Evolutionary conservation across 768 basidiomycete genomes (phyloP).

Genomic region (Hygrocybe punicea): DNA sequence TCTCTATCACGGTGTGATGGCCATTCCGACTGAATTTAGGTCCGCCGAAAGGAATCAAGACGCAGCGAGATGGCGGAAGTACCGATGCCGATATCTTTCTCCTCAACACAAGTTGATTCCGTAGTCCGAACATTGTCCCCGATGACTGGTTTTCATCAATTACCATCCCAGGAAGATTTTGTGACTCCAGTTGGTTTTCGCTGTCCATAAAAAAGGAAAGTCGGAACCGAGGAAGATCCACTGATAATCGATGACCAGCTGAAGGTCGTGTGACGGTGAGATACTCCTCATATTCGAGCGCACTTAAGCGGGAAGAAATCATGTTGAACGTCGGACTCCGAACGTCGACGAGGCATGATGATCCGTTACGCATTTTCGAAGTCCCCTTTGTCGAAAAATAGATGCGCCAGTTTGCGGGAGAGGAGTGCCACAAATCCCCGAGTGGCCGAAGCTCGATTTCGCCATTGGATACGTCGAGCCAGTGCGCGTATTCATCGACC

Average conservation of each 20-base stretch:
- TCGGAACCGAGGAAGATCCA: slow-evolving; percentile 39
- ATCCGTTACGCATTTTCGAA: slow-evolving; percentile 11
- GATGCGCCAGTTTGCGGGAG: slow-evolving; percentile 30
- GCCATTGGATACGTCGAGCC: slow-evolving; percentile 27
- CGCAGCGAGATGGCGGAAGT: slow-evolving; percentile 23
- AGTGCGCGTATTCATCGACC: slow-evolving; percentile 31
- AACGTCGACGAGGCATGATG: slow-evolving; percentile 22
- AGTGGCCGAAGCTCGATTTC: slow-evolving; percentile 34
- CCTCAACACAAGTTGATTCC: slow-evolving; percentile 39
- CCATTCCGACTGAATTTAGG: slow-evolving; percentile 16
- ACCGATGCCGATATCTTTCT: slow-evolving; percentile 12
- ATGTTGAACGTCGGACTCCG: slow-evolving; percentile 22
- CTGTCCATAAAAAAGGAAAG: slow-evolving; percentile 40
- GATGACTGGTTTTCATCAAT: slow-evolving; percentile 41
- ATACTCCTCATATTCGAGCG: slow-evolving; percentile 18
- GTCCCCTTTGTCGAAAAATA: slow-evolving; percentile 11
- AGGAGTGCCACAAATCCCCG: slow-evolving; percentile 25
- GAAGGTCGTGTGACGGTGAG: slow-evolving; percentile 12
- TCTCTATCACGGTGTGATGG: slow-evolving; percentile 22
- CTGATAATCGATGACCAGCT: slow-evolving; percentile 16
- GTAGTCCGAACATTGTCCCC: slow-evolving; percentile 46
- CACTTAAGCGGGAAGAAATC: slow-evolving; percentile 16
- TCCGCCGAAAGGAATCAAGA: slow-evolving; percentile 41
- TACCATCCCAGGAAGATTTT: slow-evolving; percentile 40
- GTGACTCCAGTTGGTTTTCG: slow-evolving; percentile 35